Base-by-base conservation (phyloP, 345 rosid genomes). In the Rhodamnia argentea region DNA sequence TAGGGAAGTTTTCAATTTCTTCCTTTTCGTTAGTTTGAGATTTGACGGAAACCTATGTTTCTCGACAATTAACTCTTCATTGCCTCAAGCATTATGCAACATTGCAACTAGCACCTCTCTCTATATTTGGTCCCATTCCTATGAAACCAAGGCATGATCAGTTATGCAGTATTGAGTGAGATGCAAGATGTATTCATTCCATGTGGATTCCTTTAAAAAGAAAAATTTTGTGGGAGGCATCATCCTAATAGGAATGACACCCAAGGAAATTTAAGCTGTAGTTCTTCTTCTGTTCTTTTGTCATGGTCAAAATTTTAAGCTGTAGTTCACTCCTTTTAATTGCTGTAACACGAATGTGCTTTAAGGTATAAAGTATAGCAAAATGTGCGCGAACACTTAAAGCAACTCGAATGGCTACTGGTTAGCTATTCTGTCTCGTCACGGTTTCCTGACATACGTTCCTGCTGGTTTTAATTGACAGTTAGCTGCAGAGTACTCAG, bases 401-500 rank as follows among this genome's bases (percentile, higher is more conserved):
- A 29, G 42, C 76, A 29, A 15, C 76, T 64, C 1, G 76, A 32
- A 42, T 29, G 76, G 23, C 76, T 62, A 15, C 44, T 64, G 76
- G 13, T 70, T 32, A 23, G 78, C 78, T 70, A 32, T 70, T 32
- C 47, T 32, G 44, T 32, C 47, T 32, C 78, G 9, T 56, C 52
- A 83, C 40, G 50, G 70, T 32, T 44, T 54, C 57, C 1, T 83
- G 59, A 52, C 26, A 4, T 83, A 83, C 20, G 84, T 83, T 70
- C 32, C 24, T 70, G 47, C 20, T 70, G 6, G 24, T 70, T 32
- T 64, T 32, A 75, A 37, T 85, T 40, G 64, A 84, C 92, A 95
- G 99, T 52, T 95, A 87, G 99, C 99, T 83, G 96, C 97, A 83
- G 98, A 97, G 88, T 97, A 93, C 87, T 97, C 99, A 1, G 99